Evolutionary conservation across 305 asterid species (phyloP), one percentile per base, ranked within the genome.

Genomic region (Solanum hybrid): DNA sequence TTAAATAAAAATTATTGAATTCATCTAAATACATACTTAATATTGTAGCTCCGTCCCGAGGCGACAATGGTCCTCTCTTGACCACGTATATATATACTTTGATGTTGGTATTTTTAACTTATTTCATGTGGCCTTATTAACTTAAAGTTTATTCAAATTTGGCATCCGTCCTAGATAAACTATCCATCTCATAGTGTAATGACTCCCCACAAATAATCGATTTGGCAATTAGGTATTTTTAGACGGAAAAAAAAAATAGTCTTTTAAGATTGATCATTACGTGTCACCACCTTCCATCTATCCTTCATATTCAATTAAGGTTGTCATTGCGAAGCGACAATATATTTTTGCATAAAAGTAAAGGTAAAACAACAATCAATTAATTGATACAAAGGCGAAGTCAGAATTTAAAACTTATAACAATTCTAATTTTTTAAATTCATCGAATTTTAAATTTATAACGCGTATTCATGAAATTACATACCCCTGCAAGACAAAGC

Each of bases 391-490:
- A 12, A 15, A 26, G 3, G 0, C 0, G 4, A 27, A 13, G 11
- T 0, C n/a, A 6, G 0, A 0, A 73, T 75, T 27, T 13, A 7
- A 73, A 12, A 24, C 36, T 73, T 27, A 27, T 1, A 0, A 27
- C 0, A 73, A 12, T 73, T 12, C 1, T 0, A 70, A 24, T 11
- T 2, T 6, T 24, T 4, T 24, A 70, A 26, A 70, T 0, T 73
- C 9, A 27, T 27, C 0, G 0, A 6, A 73, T 75, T 14, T 14
- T 7, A 29, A 75, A 72, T 11, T 72, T 11, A 70, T 70, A 26
- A 24, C 11, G 1, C 26, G 11, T 61, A 61, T 51, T 51, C n/a
- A 51, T 51, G n/a, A 51, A 51, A 51, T 51, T 51, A 51, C 65
- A 5, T 51, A 15, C n/a, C 0, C 72, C 0, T 0, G 4, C 5